These are phyloP conservation scores for Phaeotremella skinneri DNA, from an alignment of 768 basidiomycete species.

Conservation along the genomic window DNA sequence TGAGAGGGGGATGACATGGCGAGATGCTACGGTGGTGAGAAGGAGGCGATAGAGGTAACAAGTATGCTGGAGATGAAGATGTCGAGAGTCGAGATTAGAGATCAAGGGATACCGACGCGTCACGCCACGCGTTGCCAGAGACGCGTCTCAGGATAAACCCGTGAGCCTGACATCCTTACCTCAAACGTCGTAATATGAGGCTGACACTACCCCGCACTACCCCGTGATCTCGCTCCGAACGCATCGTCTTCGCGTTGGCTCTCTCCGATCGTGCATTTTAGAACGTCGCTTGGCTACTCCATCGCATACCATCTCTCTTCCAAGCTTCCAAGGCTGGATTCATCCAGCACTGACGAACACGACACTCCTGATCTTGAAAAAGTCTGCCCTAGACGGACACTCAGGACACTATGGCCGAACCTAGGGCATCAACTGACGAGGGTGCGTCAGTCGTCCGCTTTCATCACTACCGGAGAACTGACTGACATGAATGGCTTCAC, in stretches of 20 bases:
- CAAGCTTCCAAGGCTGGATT: too few species aligned
- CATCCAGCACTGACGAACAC: too few species aligned
- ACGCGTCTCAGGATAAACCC: neutral
- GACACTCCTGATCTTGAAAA: too few species aligned
- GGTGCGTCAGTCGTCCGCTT: constrained; percentile 27
- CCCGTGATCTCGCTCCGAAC: neutral
- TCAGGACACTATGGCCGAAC: constrained; percentile 38
- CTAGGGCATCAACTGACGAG: constrained; percentile 49
- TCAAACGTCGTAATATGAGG: neutral
- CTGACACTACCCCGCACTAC: constrained; percentile 1
- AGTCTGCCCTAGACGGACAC: too few species aligned
- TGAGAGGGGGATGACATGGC: constrained; percentile 32
- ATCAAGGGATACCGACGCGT: constrained; percentile 3
- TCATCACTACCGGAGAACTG: neutral
- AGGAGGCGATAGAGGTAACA: neutral
- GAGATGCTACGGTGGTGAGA: neutral
- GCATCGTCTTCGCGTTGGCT: neutral
- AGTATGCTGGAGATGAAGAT: neutral
- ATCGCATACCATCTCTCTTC: neutral
- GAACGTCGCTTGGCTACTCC: neutral
- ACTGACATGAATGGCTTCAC: constrained; percentile 2
- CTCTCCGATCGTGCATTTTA: neutral
- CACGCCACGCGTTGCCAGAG: neutral
- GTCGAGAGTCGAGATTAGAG: neutral
- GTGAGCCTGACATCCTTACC: constrained; percentile 3